phyloP scores from a whole-genome alignment of 371 early-diverging fungal species.

The Lichtheimia ramosa region DNA sequence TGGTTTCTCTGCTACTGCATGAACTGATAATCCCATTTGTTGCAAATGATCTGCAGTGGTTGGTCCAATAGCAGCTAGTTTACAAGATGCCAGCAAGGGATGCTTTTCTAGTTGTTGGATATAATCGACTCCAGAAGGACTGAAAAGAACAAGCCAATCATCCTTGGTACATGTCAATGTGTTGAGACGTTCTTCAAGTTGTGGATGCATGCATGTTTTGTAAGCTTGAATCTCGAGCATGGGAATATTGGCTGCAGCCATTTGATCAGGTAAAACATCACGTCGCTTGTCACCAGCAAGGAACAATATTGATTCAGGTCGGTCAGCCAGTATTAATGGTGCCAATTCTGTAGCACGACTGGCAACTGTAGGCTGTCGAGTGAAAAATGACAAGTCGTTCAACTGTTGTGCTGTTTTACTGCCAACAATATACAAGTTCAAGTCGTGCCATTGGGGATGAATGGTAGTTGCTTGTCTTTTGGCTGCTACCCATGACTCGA shows the following conservation, averaged over 20 bases:
- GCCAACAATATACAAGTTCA: constrained; percentile 53
- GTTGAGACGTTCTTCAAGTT: constrained; percentile 15
- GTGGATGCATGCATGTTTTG: constrained; percentile 34
- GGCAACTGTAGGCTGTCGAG: constrained; percentile 10
- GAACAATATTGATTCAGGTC: constrained; percentile 29
- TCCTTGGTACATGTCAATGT: background rate
- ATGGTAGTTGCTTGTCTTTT: background rate
- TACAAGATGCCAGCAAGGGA: constrained; percentile 1
- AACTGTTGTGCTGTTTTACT: constrained; percentile 40
- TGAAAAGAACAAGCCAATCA: constrained; percentile 58
- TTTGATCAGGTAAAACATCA: constrained; percentile 37
- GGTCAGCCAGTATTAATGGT: constrained; percentile 18
- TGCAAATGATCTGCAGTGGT: constrained; percentile 48
- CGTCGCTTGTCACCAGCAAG: constrained; percentile 61
- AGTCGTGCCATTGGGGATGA: constrained; percentile 17
- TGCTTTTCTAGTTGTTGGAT: constrained; percentile 9
- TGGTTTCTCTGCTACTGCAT: constrained; percentile 44
- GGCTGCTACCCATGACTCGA: constrained; percentile 23
- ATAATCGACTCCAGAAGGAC: constrained; percentile 60
- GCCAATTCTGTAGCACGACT: constrained; percentile 48
- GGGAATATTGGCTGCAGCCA: constrained; percentile 23
- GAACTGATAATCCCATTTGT: constrained; percentile 14
- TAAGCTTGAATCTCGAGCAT: constrained; percentile 44
- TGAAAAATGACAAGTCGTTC: constrained; percentile 24
- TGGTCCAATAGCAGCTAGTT: constrained; percentile 55